These are phyloP conservation scores for Sequoiadendron giganteum DNA, from an alignment of 75 land plant genomes.

Conservation along the genomic window DNA sequence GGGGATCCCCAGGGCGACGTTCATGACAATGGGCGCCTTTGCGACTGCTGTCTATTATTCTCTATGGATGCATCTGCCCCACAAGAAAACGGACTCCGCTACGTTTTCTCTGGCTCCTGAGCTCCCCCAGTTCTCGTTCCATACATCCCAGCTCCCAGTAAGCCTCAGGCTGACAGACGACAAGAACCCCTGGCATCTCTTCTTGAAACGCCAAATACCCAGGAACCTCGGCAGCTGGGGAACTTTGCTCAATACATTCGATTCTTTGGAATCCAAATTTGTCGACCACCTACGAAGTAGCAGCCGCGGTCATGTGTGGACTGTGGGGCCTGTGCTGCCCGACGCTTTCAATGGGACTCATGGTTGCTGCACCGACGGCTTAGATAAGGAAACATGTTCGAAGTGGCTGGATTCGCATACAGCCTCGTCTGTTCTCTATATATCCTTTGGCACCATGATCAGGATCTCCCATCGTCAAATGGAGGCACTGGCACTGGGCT, in stretches of 20 bases:
- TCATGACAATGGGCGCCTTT: conserved; percentile 33
- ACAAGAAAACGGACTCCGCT: background rate
- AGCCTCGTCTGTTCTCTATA: conserved; percentile 32
- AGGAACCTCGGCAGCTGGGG: background rate
- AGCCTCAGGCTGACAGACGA: background rate
- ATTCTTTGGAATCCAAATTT: background rate
- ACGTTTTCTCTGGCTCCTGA: background rate
- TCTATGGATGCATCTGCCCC: conserved; percentile 23
- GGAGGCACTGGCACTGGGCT: conserved; percentile 28
- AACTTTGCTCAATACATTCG: background rate
- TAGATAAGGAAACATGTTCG: background rate
- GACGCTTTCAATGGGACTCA: background rate
- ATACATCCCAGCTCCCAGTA: background rate
- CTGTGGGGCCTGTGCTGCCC: conserved; percentile 8
- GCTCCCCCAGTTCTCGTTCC: background rate
- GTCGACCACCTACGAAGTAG: background rate
- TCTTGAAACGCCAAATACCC: background rate
- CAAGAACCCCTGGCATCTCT: background rate
- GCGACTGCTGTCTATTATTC: conserved; percentile 24
- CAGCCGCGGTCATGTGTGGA: background rate
- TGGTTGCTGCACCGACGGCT: background rate
- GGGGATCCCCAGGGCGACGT: conserved; percentile 14
- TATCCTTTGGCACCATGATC: conserved; percentile 42
- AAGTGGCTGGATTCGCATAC: conserved; percentile 34
- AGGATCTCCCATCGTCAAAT: conserved; percentile 19